phyloP scores from a whole-genome alignment of 345 rosid genomes.

The Euphorbia lathyris region DNA sequence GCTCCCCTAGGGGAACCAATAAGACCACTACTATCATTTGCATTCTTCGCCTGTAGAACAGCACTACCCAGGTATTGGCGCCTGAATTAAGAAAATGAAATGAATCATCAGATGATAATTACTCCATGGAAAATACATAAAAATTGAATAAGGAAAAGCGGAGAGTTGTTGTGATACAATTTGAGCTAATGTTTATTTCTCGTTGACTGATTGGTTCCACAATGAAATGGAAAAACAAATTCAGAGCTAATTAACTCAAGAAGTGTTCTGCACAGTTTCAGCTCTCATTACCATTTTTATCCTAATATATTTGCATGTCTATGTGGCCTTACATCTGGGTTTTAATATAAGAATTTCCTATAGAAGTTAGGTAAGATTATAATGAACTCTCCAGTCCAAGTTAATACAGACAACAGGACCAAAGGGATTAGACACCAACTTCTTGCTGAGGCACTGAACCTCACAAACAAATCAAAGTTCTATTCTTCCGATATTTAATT shows the following conservation, averaged over 20 bases:
- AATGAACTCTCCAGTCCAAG: neutral
- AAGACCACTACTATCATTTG: slow-evolving; percentile 56
- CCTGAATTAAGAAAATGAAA: slow-evolving; percentile 48
- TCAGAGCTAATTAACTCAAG: neutral
- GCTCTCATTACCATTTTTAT: neutral
- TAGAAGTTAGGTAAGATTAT: neutral
- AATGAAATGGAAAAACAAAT: neutral
- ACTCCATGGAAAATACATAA: neutral
- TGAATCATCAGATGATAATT: slow-evolving; percentile 15
- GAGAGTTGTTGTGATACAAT: neutral
- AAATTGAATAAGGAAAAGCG: neutral
- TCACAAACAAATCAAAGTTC: too few relatives aligned
- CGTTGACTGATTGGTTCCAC: neutral
- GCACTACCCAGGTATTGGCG: slow-evolving; percentile 84
- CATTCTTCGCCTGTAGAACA: slow-evolving; percentile 93
- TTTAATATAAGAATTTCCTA: neutral
- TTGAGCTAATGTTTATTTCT: neutral
- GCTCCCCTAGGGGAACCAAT: slow-evolving; percentile 50
- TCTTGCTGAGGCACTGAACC: neutral
- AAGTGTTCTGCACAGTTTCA: neutral
- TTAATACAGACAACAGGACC: neutral
- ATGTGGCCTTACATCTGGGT: neutral
- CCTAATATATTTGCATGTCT: neutral
- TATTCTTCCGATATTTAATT: neutral
- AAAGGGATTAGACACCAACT: too few relatives aligned